Evolutionary conservation across 768 basidiomycete genomes (phyloP).

Genomic region (Tephrocybe sp.): DNA sequence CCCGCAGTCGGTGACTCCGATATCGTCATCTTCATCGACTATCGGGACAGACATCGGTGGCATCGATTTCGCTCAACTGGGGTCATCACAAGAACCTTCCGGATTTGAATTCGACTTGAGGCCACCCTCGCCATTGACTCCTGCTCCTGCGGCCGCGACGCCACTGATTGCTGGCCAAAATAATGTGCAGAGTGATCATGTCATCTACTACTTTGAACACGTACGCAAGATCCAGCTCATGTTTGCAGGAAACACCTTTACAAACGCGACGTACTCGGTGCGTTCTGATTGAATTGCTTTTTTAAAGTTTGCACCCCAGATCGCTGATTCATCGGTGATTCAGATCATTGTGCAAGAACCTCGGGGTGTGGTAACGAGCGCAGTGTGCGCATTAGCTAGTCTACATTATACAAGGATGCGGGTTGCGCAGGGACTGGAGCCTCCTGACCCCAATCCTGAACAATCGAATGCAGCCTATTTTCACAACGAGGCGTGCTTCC

Average conservation of each 20-base stretch:
- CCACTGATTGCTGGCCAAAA: constrained; percentile 35
- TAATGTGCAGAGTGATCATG: constrained; percentile 52
- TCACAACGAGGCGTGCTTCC: constrained; percentile 66
- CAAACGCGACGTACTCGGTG: constrained; percentile 67
- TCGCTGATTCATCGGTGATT: constrained; percentile 8
- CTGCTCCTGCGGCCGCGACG: constrained; percentile 14
- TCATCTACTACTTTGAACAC: constrained; percentile 75
- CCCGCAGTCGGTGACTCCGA: constrained; percentile 24
- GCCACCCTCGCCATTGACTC: constrained; percentile 19
- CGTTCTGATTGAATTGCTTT: constrained; percentile 25
- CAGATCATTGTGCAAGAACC: constrained; percentile 65
- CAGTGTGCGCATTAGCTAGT: constrained; percentile 74
- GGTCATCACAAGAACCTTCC: constrained; percentile 29
- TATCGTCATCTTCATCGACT: constrained; percentile 26
- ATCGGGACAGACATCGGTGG: constrained; percentile 27
- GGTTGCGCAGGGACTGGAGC: constrained; percentile 61
- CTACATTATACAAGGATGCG: constrained; percentile 67
- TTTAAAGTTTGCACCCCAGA: constrained; percentile 1
- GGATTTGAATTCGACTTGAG: constrained; percentile 33
- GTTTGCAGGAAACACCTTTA: constrained; percentile 61
- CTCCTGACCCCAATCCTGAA: constrained; percentile 51
- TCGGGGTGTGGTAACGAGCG: constrained; percentile 68
- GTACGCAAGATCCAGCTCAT: constrained; percentile 67
- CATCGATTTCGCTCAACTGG: constrained; percentile 32
- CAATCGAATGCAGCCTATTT: constrained; percentile 62